Evolutionary conservation across 1,284 basidiomycete species (phyloP).

Genomic region (Phellopilus nigrolimitatus): DNA sequence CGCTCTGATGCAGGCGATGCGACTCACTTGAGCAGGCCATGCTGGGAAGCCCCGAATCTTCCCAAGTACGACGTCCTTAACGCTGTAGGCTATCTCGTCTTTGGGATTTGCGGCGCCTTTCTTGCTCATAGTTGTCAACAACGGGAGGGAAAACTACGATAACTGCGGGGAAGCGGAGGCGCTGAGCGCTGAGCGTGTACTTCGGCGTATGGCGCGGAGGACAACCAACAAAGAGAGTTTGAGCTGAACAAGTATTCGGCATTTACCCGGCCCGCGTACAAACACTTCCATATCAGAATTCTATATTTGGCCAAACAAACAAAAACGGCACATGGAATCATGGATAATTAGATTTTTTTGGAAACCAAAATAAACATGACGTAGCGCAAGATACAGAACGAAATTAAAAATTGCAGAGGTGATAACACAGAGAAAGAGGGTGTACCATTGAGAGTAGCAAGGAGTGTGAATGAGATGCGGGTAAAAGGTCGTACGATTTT

Average conservation of each 20-base stretch:
- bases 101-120: conserved; percentile 32
- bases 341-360: neutral
- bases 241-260: conserved; percentile 2
- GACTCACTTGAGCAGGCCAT: conserved; percentile 85
- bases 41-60: conserved; percentile 92
- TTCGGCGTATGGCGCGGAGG: conserved; percentile 1
- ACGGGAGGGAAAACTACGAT: conserved; percentile 25
- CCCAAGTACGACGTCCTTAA: conserved; percentile 83
- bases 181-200: neutral
- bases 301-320: neutral
- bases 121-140: conserved; percentile 58
- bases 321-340: neutral
- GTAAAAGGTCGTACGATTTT: too few relatives aligned
- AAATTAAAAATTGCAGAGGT: too few relatives aligned
- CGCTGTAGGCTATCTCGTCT: conserved; percentile 44
- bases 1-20: conserved; percentile 14
- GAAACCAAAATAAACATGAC: neutral
- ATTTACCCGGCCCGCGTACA: conserved; percentile 10
- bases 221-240: conserved; percentile 9
- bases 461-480: too few relatives aligned
- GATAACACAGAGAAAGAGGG: too few relatives aligned
- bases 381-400: neutral
- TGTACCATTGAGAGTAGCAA: too few relatives aligned
- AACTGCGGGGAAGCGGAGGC: conserved; percentile 11
- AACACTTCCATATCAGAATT: neutral